Conservation (phyloP, 1,284 basidiomycete species). For the Rhodotorula sp. region DNA sequence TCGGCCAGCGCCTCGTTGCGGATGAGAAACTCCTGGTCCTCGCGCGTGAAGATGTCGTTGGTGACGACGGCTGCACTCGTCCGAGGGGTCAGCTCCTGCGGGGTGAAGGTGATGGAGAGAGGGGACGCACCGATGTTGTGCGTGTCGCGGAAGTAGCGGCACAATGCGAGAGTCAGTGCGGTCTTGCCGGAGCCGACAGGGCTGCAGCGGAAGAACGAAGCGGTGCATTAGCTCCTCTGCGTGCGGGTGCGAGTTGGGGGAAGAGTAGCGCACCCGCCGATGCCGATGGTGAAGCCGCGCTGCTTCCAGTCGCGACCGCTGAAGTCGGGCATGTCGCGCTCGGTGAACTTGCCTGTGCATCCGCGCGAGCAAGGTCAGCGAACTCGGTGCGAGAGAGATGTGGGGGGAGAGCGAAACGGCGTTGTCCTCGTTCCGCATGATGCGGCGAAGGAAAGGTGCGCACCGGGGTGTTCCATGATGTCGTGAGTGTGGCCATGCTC, state of each 20-base stretch:
- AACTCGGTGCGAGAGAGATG: background rate
- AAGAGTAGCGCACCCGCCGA: slow-evolving; percentile 74
- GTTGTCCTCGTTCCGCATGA: background rate
- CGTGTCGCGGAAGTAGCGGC: slow-evolving; percentile 73
- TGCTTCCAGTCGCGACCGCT: slow-evolving; percentile 81
- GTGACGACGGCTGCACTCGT: slow-evolving; percentile 76
- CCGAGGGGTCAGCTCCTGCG: background rate
- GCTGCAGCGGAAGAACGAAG: background rate
- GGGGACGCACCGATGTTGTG: slow-evolving; percentile 78
- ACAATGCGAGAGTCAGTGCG: slow-evolving; percentile 89
- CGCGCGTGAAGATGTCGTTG: slow-evolving; percentile 92
- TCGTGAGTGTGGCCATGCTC: slow-evolving; percentile 86
- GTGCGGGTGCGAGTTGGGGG: background rate
- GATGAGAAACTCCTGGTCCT: slow-evolving; percentile 97
- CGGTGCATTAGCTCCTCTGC: background rate
- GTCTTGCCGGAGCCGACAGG: slow-evolving; percentile 97
- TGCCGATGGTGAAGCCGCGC: slow-evolving; percentile 93
- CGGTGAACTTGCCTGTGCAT: slow-evolving; percentile 77
- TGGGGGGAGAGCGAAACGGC: background rate
- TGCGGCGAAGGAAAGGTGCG: slow-evolving; percentile 38
- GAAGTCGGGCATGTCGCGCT: slow-evolving; percentile 91
- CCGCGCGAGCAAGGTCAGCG: slow-evolving; percentile 30
- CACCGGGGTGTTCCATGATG: slow-evolving; percentile 77
- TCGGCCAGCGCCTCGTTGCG: slow-evolving; percentile 82
- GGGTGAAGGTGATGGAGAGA: background rate